phyloP scores from a whole-genome alignment of 208 protist species.

The Naegleria lovaniensis region DNA sequence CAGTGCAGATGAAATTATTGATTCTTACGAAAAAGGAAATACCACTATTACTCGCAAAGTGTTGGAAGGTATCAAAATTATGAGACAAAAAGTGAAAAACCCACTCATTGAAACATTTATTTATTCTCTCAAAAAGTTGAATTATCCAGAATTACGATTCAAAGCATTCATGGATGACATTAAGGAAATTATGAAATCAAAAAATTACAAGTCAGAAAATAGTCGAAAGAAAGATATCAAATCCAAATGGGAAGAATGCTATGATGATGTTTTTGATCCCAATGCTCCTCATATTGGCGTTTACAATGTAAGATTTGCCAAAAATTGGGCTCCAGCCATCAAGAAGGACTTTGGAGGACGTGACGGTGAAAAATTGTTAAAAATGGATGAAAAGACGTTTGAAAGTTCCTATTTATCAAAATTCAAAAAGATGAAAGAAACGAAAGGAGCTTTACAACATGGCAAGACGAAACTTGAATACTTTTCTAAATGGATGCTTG shows the following conservation, averaged over 20 bases:
- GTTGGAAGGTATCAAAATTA: neutral
- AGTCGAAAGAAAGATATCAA: neutral
- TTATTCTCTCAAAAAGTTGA: conserved; percentile 46
- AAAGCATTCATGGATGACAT: conserved; percentile 55
- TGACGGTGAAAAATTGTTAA: conserved; percentile 35
- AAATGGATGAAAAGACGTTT: conserved; percentile 36
- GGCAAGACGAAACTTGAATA: conserved; percentile 43
- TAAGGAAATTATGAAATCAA: conserved; percentile 38
- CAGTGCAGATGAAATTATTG: conserved; percentile 48
- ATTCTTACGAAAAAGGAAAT: neutral
- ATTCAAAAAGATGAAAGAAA: conserved; percentile 32
- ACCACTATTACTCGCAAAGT: neutral
- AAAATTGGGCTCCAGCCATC: conserved; percentile 34
- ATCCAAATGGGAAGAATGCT: conserved; percentile 30
- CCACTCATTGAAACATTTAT: conserved; percentile 48
- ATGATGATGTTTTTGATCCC: conserved; percentile 46
- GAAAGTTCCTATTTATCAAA: neutral
- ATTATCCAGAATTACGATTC: conserved; percentile 60
- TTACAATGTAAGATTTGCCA: conserved; percentile 48
- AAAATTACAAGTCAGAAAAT: neutral
- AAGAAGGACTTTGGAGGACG: conserved; percentile 22
- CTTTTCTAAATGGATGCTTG: conserved; percentile 47
- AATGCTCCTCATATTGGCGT: neutral
- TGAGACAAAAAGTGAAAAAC: conserved; percentile 38
- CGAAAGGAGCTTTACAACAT: conserved; percentile 31